These are phyloP conservation scores for Ajuga chamaepitys DNA, from an alignment of 257 asterid species.

Conservation along the genomic window DNA sequence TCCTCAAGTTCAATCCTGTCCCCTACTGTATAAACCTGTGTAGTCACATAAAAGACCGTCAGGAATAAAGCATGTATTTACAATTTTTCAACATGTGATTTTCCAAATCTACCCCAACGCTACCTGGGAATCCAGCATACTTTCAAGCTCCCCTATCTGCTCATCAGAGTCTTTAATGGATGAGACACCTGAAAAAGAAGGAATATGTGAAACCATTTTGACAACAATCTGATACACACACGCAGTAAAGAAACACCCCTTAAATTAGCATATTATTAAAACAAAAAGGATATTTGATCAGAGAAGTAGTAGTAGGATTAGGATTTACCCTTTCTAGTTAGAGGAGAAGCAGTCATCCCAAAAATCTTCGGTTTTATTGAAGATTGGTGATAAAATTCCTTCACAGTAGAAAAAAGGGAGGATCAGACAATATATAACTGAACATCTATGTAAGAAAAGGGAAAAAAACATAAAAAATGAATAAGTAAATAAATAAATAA, in stretches of 20 bases:
- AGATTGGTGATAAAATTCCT: slow-evolving; percentile 69
- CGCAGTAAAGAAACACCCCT: no score
- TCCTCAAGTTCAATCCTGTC: slow-evolving; percentile 34
- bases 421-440: background rate
- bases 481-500: background rate
- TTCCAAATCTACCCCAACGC: slow-evolving; percentile 1
- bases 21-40: slow-evolving; percentile 50
- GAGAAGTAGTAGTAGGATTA: background rate
- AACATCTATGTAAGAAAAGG: no score
- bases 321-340: slow-evolving; percentile 47
- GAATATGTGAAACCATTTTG: slow-evolving; percentile 11
- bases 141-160: slow-evolving; percentile 64
- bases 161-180: slow-evolving; percentile 32
- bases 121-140: slow-evolving; percentile 75
- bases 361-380: slow-evolving; percentile 52
- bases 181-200: slow-evolving; percentile 40
- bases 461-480: no score
- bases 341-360: slow-evolving; percentile 76
- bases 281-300: background rate
- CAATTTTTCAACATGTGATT: background rate
- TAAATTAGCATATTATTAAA: background rate
- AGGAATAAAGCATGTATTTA: background rate
- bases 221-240: slow-evolving; percentile 1
- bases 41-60: slow-evolving; percentile 6
- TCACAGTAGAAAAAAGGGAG: background rate